Percentiles rank a stretch among this genome's conserved stretches.
phyloP scores from a whole-genome alignment of 225 moss, liverwort and hornwort species.

The Sphagnum contortum region DNA sequence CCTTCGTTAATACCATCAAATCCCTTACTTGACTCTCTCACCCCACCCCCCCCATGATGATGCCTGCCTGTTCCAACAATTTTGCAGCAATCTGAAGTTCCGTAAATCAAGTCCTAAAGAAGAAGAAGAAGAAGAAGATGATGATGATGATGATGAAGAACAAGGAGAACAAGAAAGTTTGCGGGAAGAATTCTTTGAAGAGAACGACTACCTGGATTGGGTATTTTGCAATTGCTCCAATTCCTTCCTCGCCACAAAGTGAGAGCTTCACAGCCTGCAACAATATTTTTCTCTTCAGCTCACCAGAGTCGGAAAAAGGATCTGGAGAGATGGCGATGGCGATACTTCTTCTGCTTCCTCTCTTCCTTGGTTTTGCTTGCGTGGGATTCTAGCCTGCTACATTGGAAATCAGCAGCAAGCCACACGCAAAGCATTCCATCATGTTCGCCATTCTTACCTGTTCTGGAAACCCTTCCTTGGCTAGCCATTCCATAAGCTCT shows the following conservation, averaged over 20 bases:
- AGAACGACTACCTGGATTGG: slow-evolving; percentile 14
- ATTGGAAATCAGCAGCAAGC: not conserved
- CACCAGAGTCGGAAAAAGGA: not conserved
- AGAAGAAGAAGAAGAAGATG: not conserved
- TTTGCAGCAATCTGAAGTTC: not conserved
- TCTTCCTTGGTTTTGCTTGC: not conserved
- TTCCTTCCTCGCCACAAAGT: slow-evolving; percentile 41
- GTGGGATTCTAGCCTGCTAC: not conserved
- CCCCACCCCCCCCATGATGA: not conserved
- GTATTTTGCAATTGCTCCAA: slow-evolving; percentile 39
- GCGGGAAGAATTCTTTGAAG: not conserved
- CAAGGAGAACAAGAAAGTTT: not conserved
- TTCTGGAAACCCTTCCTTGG: slow-evolving; percentile 60
- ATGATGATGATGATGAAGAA: not conserved
- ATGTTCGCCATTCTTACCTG: slow-evolving; percentile 35
- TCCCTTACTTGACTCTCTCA: not conserved
- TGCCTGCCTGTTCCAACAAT: not conserved
- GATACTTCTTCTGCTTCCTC: no score
- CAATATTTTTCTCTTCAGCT: not conserved
- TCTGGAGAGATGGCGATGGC: not conserved
- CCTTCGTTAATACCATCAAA: not conserved
- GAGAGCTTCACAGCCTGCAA: slow-evolving; percentile 37
- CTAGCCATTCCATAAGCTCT: slow-evolving; percentile 66
- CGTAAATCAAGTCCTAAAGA: not conserved
- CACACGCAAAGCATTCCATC: no score